These are phyloP conservation scores for Mycosphaerella arachidis DNA, from an alignment of 2,329 filamentous ascomycete species.

Conservation along the genomic window DNA sequence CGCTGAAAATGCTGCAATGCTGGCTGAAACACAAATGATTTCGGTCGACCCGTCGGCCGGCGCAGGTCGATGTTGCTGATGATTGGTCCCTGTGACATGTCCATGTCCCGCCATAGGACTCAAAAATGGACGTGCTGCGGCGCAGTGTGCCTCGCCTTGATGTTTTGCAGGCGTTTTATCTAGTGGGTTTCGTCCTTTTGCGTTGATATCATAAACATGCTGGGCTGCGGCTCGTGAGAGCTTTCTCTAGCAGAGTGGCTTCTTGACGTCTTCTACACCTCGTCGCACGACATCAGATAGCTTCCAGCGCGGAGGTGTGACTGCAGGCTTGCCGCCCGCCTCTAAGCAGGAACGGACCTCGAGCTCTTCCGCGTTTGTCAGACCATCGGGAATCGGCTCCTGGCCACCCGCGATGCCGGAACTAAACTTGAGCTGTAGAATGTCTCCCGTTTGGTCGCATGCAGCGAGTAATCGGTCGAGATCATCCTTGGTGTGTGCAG, in stretches of 20 bases:
- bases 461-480: slow-evolving; percentile 83
- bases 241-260: slow-evolving; percentile 46
- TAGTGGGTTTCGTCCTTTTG: background rate
- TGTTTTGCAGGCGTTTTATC: background rate
- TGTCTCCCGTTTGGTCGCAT: slow-evolving; percentile 87
- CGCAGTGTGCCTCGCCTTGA: background rate
- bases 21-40: background rate
- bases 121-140: background rate
- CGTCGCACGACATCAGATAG: slow-evolving; percentile 68
- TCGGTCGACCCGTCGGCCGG: slow-evolving; percentile 1
- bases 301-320: slow-evolving; percentile 71
- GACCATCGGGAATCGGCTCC: slow-evolving; percentile 67
- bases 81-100: background rate
- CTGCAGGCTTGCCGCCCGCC: slow-evolving; percentile 44
- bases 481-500: slow-evolving; percentile 97
- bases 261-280: slow-evolving; percentile 71
- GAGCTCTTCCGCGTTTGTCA: slow-evolving; percentile 66
- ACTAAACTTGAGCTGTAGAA: slow-evolving; percentile 95
- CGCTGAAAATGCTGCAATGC: background rate
- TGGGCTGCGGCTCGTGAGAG: background rate
- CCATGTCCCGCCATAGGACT: background rate
- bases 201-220: slow-evolving; percentile 1
- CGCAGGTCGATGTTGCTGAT: background rate
- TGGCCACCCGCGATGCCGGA: slow-evolving; percentile 88
- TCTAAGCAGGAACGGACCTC: slow-evolving; percentile 54